phyloP scores from a whole-genome alignment of 1,139 yeast genomes.

The Yamadazyma blattariae region DNA sequence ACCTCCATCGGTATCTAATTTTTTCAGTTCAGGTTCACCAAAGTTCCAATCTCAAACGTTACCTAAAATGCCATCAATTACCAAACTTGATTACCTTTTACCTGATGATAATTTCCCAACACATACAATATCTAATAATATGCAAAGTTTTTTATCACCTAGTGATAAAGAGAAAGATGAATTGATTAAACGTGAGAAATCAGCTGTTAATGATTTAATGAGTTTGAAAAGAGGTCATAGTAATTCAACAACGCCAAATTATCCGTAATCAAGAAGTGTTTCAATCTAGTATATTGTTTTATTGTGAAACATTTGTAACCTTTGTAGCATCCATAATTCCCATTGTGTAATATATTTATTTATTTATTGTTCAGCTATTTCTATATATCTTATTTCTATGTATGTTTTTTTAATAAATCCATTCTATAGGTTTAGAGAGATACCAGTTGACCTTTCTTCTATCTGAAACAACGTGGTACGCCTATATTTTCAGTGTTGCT shows the following conservation, averaged over 20 bases:
- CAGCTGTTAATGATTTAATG: constrained; percentile 37
- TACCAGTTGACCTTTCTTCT: no score
- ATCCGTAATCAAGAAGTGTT: not conserved
- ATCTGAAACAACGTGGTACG: no score
- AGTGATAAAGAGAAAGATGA: constrained; percentile 11
- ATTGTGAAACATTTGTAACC: no score
- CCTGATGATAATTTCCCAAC: constrained; percentile 25
- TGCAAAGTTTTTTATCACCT: constrained; percentile 2
- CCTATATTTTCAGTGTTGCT: no score
- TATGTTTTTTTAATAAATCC: no score
- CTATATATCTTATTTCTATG: no score
- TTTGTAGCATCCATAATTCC: not conserved
- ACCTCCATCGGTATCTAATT: constrained; percentile 9
- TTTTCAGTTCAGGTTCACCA: constrained; percentile 5
- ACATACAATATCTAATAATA: constrained; percentile 13
- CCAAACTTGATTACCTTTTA: constrained; percentile 29
- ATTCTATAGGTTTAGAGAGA: no score
- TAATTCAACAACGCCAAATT: constrained; percentile 4
- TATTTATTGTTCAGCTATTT: no score
- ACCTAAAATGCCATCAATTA: constrained; percentile 25
- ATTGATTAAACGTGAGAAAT: constrained; percentile 31
- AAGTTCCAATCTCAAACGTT: constrained; percentile 8
- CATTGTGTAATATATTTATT: not conserved
- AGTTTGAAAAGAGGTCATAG: constrained; percentile 18
- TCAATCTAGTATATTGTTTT: no score